These are phyloP conservation scores for Colletotrichum lentis DNA, from an alignment of 2,329 filamentous ascomycete species.

Conservation along the genomic window DNA sequence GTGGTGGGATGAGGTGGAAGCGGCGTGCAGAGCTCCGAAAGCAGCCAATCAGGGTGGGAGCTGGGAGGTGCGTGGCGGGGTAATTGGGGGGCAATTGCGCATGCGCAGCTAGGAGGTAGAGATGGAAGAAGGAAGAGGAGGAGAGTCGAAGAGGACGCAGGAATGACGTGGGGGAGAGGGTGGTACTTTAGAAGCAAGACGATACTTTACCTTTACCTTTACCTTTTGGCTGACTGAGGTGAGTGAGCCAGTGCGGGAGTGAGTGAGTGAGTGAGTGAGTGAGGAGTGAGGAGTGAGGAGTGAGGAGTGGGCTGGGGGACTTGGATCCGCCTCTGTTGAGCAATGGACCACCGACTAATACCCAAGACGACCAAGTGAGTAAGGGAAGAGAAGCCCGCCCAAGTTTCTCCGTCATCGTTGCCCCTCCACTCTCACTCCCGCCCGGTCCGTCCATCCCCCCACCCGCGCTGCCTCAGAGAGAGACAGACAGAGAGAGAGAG, in stretches of 20 bases:
- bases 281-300: neutral
- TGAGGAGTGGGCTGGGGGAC: neutral
- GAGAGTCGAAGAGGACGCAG: neutral
- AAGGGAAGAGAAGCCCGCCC: neutral
- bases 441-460: neutral
- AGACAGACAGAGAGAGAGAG: too few relatives aligned
- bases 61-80: conserved; percentile 32
- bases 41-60: conserved; percentile 26
- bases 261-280: too few relatives aligned
- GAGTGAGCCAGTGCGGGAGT: too few relatives aligned
- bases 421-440: neutral
- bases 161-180: conserved; percentile 7
- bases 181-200: conserved; percentile 7
- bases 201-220: conserved; percentile 2
- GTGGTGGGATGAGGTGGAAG: conserved; percentile 19
- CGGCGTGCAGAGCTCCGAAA: conserved; percentile 14
- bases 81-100: conserved; percentile 10
- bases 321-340: neutral
- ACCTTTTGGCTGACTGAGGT: conserved; percentile 8
- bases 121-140: neutral
- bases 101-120: too few relatives aligned
- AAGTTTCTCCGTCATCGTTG: conserved; percentile 27
- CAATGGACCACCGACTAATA: neutral
- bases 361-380: too few relatives aligned
- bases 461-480: neutral